phyloP scores from a whole-genome alignment of 2,329 filamentous ascomycete species.

The Eutypella sp. region DNA sequence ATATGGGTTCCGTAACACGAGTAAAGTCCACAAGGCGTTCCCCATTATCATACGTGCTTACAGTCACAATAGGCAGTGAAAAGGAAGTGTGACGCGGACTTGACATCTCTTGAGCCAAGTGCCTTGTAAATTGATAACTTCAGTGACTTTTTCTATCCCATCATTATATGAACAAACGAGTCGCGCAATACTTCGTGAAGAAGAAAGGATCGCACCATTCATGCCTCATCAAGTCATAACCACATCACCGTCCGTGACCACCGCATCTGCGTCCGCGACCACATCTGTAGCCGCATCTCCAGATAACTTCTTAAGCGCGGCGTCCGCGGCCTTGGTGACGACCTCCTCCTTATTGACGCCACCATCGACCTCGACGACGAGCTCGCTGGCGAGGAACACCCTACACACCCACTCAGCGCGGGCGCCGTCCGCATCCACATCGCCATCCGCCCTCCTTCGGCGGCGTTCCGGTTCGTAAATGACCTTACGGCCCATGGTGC shows the following conservation, averaged over 20 bases:
- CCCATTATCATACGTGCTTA: too few relatives aligned
- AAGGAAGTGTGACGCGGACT: too few relatives aligned
- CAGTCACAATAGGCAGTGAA: too few relatives aligned
- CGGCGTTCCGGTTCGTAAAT: slow-evolving; percentile 41
- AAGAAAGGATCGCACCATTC: neutral
- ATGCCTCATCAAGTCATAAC: neutral
- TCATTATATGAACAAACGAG: too few relatives aligned
- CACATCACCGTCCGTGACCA: neutral
- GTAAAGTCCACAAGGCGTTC: too few relatives aligned
- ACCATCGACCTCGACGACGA: slow-evolving; percentile 40
- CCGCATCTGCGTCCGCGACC: neutral
- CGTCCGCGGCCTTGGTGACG: slow-evolving; percentile 50
- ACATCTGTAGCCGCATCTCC: neutral
- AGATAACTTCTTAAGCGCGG: slow-evolving; percentile 29
- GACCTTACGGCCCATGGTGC: slow-evolving; percentile 38
- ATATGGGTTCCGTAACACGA: too few relatives aligned
- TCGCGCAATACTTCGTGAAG: neutral
- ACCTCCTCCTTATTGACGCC: slow-evolving; percentile 48
- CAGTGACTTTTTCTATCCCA: too few relatives aligned
- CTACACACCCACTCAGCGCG: slow-evolving; percentile 34
- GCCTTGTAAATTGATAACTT: too few relatives aligned
- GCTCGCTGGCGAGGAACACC: slow-evolving; percentile 42
- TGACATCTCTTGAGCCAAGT: too few relatives aligned
- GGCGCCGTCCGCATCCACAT: slow-evolving; percentile 3
- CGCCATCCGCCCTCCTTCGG: slow-evolving; percentile 16